phyloP scores from a whole-genome alignment of 768 basidiomycete species.

The Pisolithus marmoratus region DNA sequence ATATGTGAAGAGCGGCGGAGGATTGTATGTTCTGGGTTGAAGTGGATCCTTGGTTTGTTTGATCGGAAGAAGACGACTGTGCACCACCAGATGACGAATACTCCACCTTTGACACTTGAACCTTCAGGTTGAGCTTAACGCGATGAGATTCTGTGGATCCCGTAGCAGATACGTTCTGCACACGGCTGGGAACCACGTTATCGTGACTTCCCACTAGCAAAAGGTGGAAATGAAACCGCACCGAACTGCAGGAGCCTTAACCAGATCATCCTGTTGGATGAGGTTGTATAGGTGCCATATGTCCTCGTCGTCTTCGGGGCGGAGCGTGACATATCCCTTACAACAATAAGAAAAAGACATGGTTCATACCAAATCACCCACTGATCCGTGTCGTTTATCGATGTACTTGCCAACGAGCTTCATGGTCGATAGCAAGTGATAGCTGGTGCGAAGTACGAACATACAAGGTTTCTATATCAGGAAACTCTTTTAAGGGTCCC shows the following conservation, averaged over 20 bases:
- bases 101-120: conserved; percentile 72
- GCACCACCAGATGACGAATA: conserved; percentile 66
- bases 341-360: conserved; percentile 16
- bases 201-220: conserved; percentile 1
- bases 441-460: conserved; percentile 7
- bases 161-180: conserved; percentile 85
- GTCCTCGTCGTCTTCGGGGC: conserved; percentile 97
- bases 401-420: conserved; percentile 79
- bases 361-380: conserved; percentile 32
- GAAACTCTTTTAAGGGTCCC: background rate
- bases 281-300: conserved; percentile 99
- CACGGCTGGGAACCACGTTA: conserved; percentile 47
- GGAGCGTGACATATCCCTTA: conserved; percentile 89
- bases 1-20: conserved; percentile 70
- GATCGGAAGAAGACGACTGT: conserved; percentile 43
- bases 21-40: conserved; percentile 29
- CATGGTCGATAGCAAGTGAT: conserved; percentile 43
- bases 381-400: conserved; percentile 71
- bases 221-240: conserved; percentile 24
- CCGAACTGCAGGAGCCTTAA: conserved; percentile 84
- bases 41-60: conserved; percentile 21
- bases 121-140: conserved; percentile 76
- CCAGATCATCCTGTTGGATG: conserved; percentile 81
- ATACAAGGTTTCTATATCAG: conserved; percentile 6
- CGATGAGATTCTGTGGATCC: conserved; percentile 93